Evolutionary conservation across 78 protist species (phyloP).

Genomic region (Monocercomonoides exilis): DNA sequence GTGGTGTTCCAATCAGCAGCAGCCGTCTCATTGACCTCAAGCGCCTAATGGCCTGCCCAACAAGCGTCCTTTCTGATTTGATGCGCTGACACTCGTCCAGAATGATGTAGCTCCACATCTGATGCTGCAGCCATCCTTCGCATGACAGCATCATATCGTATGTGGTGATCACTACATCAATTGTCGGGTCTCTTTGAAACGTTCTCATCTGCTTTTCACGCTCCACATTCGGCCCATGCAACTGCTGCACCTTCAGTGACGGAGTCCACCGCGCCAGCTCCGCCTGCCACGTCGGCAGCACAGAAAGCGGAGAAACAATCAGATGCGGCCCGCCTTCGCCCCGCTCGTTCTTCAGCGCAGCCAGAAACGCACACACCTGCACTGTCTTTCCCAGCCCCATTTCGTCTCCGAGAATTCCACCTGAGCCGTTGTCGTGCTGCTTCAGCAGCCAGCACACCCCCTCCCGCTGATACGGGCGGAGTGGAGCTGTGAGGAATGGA

Average conservation of each 20-base stretch:
- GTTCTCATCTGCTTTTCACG: neutral
- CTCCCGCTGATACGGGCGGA: slow-evolving; percentile 4
- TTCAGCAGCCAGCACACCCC: slow-evolving; percentile 25
- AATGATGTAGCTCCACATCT: slow-evolving; percentile 47
- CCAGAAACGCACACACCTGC: slow-evolving; percentile 19
- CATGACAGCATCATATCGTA: neutral
- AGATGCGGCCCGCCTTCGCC: slow-evolving; percentile 30
- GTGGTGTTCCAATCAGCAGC: slow-evolving; percentile 57
- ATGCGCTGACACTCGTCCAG: slow-evolving; percentile 96
- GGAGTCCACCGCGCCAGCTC: neutral
- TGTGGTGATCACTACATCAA: neutral
- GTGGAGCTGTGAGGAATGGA: neutral
- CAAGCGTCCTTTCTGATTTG: slow-evolving; percentile 84
- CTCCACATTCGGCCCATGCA: neutral
- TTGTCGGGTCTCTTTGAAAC: neutral
- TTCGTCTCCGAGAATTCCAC: slow-evolving; percentile 39
- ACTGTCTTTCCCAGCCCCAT: slow-evolving; percentile 45
- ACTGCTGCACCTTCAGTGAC: neutral
- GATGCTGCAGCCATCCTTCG: neutral
- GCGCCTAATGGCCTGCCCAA: slow-evolving; percentile 34
- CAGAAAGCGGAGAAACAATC: slow-evolving; percentile 40
- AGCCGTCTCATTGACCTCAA: slow-evolving; percentile 21
- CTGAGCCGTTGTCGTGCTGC: neutral
- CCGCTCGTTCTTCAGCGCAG: slow-evolving; percentile 3
- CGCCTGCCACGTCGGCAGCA: neutral